Evolutionary conservation across 1,284 basidiomycete genomes (phyloP), one percentile per base, ranked within the genome.

Genomic region (Puccinia polysora): DNA sequence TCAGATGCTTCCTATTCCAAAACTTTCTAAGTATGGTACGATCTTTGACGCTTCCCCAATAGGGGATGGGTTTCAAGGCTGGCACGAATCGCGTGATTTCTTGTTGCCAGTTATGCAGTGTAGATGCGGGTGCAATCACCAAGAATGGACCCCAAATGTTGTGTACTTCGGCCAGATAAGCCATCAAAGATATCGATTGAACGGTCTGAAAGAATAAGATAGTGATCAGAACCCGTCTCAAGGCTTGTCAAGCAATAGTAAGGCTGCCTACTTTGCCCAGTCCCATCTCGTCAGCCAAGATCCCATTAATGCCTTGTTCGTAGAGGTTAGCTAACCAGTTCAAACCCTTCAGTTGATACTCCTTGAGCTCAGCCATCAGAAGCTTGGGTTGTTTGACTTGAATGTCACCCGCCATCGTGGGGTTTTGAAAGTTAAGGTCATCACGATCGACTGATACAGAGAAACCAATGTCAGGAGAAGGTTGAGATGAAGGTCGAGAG

Each of bases 91-190:
- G 88, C 32, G 91, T 89, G 73, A 98, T 86, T 81, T 99, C 96
- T 79, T 98, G 96, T 80, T 98, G 95, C 96, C 96, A 99, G 79
- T 98, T 98, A 81, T 98, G 96, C 75, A 99, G 83, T 0, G 96
- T 99, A 4, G 95, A 97, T 0, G 94, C 90, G 0, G 96, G 96
- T 0, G 96, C 93, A 62, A 99, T 96, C 73, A 99, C 94, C n/a
- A 99, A 85, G 84, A 99, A 98, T 18, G 96, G 96, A 0, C 96
- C 96, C 96, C 96, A 99, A 74, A 98, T 96, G 79, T 97, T 90
- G 80, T 98, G 96, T 0, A 88, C 88, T 81, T 98, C 96, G 8
- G 96, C 95, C 23, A 99, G 87, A 81, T 98, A 96, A 4, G 95
- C 91, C 73, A 99, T 85, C 12, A 99, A 83, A 23, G 96, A 96